A percentile compares a stretch with the other conserved stretches of the same genome.
Conservation (phyloP, 148 eudicot species). For the Heliamphora exappendiculata region DNA sequence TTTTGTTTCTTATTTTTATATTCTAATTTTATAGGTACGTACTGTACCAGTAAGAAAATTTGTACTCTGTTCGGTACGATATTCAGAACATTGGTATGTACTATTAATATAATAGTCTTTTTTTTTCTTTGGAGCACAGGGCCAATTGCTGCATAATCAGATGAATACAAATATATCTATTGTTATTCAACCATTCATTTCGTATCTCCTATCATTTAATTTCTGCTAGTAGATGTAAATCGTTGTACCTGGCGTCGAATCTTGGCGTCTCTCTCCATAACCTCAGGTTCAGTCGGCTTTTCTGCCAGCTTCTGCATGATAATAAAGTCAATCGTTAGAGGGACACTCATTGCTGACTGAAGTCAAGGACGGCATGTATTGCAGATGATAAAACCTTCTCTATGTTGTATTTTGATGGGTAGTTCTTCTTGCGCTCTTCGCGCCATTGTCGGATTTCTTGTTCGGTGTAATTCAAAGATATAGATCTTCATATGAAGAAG, state of each 20-base stretch:
- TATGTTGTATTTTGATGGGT: conserved; percentile 51
- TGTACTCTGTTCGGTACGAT: too few relatives aligned
- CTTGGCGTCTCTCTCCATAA: conserved; percentile 37
- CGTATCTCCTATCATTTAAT: not conserved
- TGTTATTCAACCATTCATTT: not conserved
- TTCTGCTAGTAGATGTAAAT: not conserved
- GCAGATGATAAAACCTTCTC: conserved; percentile 46
- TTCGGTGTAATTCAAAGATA: conserved; percentile 47
- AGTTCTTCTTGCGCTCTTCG: conserved; percentile 73
- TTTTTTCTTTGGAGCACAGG: not conserved
- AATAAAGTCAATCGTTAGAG: conserved; percentile 7
- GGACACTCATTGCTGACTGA: not conserved
- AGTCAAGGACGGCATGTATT: not conserved
- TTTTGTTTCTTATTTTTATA: not conserved
- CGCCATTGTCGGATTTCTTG: conserved; percentile 87
- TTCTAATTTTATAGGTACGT: too few relatives aligned
- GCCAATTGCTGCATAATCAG: too few relatives aligned
- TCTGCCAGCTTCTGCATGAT: conserved; percentile 48
- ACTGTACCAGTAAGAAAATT: too few relatives aligned
- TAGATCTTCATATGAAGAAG: conserved; percentile 38
- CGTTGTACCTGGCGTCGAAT: conserved; percentile 69
- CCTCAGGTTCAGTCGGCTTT: conserved; percentile 32
- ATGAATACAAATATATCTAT: not conserved
- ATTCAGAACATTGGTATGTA: too few relatives aligned
- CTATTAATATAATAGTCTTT: not conserved